phyloP scores from a whole-genome alignment of 768 basidiomycete species.

The Cystobasidium tubakii region DNA sequence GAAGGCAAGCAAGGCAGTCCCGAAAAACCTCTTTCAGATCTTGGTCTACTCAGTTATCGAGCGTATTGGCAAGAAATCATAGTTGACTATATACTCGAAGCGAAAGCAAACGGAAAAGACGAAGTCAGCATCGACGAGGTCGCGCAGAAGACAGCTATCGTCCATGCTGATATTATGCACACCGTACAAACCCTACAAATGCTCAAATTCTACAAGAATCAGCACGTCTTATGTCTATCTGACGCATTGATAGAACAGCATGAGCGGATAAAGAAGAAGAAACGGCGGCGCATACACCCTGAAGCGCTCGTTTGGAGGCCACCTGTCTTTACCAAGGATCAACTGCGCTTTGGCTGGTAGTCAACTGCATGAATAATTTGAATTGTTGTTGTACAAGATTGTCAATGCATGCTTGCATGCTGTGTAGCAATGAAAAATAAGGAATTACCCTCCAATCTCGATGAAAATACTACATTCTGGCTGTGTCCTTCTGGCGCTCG shows the following conservation, averaged over 20 bases:
- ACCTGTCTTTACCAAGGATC: conserved; percentile 70
- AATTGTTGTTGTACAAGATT: conserved; percentile 9
- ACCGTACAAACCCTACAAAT: conserved; percentile 91
- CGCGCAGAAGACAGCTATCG: conserved; percentile 88
- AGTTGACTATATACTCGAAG: conserved; percentile 73
- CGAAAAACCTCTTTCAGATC: conserved; percentile 92
- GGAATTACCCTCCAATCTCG: neutral
- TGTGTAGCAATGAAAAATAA: neutral
- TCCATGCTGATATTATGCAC: conserved; percentile 93
- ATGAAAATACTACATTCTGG: conserved; percentile 1
- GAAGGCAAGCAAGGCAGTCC: conserved; percentile 93
- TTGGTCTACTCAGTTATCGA: conserved; percentile 84
- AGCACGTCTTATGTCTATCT: conserved; percentile 85
- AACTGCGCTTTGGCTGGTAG: conserved; percentile 42
- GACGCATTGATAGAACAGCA: conserved; percentile 86
- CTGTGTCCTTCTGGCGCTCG: neutral
- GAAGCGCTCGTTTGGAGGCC: conserved; percentile 87
- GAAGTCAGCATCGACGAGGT: conserved; percentile 94
- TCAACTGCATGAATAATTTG: neutral
- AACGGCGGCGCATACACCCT: conserved; percentile 69
- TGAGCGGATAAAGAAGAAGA: conserved; percentile 73
- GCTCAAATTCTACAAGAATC: conserved; percentile 92
- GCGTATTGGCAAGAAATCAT: conserved; percentile 98
- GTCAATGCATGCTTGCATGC: neutral
- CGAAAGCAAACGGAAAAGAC: conserved; percentile 54